A percentile compares a stretch with the other conserved stretches of the same genome.
Conservation (phyloP, 495 filamentous ascomycete genomes). For the Trichoderma reesei region DNA sequence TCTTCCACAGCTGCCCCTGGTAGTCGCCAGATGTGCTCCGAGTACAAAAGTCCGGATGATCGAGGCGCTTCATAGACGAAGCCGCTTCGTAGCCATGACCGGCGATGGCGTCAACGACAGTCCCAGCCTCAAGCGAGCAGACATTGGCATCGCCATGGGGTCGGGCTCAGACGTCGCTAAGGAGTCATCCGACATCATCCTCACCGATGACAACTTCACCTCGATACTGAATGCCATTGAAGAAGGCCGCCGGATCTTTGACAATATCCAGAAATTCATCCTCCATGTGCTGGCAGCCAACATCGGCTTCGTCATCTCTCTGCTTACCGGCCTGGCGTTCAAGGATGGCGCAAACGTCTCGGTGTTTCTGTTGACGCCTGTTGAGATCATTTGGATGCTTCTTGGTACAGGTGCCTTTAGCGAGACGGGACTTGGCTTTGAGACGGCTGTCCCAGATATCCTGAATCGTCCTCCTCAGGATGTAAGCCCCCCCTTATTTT, state of each 20-base stretch:
- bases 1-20: constrained; percentile 33
- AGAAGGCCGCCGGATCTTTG: constrained; percentile 60
- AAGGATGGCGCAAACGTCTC: constrained; percentile 50
- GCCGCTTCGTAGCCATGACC: constrained; percentile 38
- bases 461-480: constrained; percentile 57
- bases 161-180: constrained; percentile 10
- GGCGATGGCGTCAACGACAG: constrained; percentile 66
- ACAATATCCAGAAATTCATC: constrained; percentile 69
- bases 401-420: constrained; percentile 61
- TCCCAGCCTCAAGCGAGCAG: constrained; percentile 52
- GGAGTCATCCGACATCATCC: constrained; percentile 10
- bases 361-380: constrained; percentile 58
- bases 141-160: constrained; percentile 61
- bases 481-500: constrained; percentile 25
- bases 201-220: constrained; percentile 18
- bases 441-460: constrained; percentile 55
- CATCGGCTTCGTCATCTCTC: constrained; percentile 55
- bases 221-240: constrained; percentile 51
- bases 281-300: constrained; percentile 62
- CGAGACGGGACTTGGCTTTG: constrained; percentile 59
- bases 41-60: constrained; percentile 37
- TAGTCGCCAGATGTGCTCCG: constrained; percentile 38
- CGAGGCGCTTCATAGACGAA: constrained; percentile 38
- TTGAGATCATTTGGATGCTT: constrained; percentile 67
- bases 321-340: constrained; percentile 59